Conservation (phyloP, 2,329 filamentous ascomycete genomes). For the Amesomyces nigricolor region DNA sequence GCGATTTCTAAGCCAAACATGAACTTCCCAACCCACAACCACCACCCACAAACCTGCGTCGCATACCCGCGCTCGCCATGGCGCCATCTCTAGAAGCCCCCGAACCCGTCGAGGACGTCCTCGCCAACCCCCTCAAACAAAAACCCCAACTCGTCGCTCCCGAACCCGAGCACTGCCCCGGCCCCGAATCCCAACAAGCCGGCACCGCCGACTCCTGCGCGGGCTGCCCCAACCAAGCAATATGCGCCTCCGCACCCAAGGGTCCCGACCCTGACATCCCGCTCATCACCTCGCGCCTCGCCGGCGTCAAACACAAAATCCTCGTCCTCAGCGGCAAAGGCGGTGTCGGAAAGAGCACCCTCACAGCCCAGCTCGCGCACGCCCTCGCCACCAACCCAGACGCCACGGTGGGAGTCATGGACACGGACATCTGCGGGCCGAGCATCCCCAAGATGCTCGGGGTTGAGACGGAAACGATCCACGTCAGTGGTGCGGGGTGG, state of each 20-base stretch:
- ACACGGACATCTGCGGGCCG: conserved; percentile 95
- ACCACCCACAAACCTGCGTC: background rate
- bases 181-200: conserved; percentile 70
- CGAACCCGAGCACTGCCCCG: conserved; percentile 94
- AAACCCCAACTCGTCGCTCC: conserved; percentile 85
- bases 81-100: conserved; percentile 72
- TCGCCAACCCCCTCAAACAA: conserved; percentile 69
- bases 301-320: conserved; percentile 82
- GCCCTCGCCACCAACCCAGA: conserved; percentile 79
- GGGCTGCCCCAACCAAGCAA: conserved; percentile 90
- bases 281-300: conserved; percentile 75
- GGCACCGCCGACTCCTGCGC: conserved; percentile 77
- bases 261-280: conserved; percentile 93
- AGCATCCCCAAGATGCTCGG: conserved; percentile 99
- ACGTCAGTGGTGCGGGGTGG: conserved; percentile 84
- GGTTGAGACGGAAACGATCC: conserved; percentile 87
- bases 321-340: conserved; percentile 86
- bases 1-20: conserved; percentile 25
- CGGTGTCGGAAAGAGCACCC: conserved; percentile 93
- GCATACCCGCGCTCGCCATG: conserved; percentile 47
- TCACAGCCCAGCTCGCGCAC: conserved; percentile 81
- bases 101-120: conserved; percentile 59
- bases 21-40: background rate
- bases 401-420: conserved; percentile 86
- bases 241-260: conserved; percentile 91